A percentile compares a stretch with the other conserved stretches of the same genome.
Evolutionary conservation across 495 filamentous ascomycete species (phyloP).

Genomic region (Hypoxylon lienhwacheense): DNA sequence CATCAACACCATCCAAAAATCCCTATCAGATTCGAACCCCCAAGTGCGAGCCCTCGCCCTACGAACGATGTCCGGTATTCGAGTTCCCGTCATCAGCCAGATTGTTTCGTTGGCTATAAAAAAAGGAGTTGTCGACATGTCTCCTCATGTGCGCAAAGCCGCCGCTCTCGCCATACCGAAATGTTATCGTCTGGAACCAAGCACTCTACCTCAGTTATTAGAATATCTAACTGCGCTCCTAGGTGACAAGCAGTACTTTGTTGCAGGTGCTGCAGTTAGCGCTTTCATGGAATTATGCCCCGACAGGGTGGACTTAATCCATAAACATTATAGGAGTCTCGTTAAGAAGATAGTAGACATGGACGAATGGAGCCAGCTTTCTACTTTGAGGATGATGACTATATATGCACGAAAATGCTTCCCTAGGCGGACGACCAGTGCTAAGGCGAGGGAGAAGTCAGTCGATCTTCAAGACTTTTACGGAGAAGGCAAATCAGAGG

Average conservation of each 20-base stretch:
- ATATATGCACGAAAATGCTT: conserved; percentile 88
- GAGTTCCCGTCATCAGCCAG: conserved; percentile 96
- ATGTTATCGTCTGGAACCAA: conserved; percentile 91
- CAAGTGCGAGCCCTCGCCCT: conserved; percentile 89
- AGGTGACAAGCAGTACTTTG: conserved; percentile 91
- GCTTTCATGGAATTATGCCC: conserved; percentile 90
- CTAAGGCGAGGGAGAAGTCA: conserved; percentile 41
- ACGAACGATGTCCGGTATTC: conserved; percentile 91
- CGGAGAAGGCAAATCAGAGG: conserved; percentile 54
- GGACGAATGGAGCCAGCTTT: conserved; percentile 97
- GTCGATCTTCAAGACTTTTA: conserved; percentile 72
- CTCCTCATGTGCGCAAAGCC: conserved; percentile 85
- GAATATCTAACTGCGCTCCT: conserved; percentile 77
- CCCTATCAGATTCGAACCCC: conserved; percentile 86
- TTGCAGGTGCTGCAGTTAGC: conserved; percentile 86
- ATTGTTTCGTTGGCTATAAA: conserved; percentile 97
- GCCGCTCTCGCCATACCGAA: conserved; percentile 96
- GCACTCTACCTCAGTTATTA: conserved; percentile 76
- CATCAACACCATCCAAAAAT: conserved; percentile 98
- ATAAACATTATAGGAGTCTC: conserved; percentile 81
- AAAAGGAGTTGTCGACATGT: conserved; percentile 90
- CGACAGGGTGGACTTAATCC: conserved; percentile 79
- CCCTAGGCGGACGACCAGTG: conserved; percentile 65
- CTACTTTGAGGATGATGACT: conserved; percentile 76
- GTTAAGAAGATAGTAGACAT: conserved; percentile 94